A percentile compares a stretch with the other conserved stretches of the same genome.
Evolutionary conservation across 148 eudicot species (phyloP).

Genomic region (Polygonum maritimum): DNA sequence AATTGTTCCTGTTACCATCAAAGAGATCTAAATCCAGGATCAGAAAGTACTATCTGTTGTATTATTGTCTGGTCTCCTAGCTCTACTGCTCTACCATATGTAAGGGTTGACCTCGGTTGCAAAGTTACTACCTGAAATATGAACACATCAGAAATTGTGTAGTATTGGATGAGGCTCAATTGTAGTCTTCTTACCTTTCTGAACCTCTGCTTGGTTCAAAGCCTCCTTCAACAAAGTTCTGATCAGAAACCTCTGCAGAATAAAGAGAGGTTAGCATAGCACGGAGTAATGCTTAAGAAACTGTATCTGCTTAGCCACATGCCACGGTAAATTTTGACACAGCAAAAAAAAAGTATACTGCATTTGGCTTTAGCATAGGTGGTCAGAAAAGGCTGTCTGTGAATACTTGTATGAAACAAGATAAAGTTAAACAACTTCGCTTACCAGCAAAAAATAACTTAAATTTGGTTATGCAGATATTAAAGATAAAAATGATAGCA

Average conservation of each 20-base stretch:
- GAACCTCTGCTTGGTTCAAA: neutral
- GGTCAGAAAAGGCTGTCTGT: neutral
- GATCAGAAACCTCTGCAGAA: slow-evolving; percentile 60
- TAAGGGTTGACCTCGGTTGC: neutral
- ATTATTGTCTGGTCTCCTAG: neutral
- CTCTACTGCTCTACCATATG: neutral
- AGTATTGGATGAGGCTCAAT: neutral
- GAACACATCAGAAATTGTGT: neutral
- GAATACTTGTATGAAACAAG: neutral
- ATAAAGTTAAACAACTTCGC: neutral
- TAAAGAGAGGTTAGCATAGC: neutral
- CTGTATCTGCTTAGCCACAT: neutral
- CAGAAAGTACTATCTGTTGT: neutral
- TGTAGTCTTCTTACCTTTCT: neutral
- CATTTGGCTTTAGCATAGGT: neutral
- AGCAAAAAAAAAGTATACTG: neutral
- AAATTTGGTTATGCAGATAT: neutral
- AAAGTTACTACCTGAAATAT: neutral
- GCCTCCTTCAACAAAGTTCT: slow-evolving; percentile 59
- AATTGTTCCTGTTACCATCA: neutral
- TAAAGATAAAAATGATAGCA: neutral
- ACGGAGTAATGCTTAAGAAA: neutral
- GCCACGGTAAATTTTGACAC: neutral
- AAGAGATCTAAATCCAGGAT: neutral
- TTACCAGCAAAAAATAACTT: neutral